Conservation (phyloP, 192 early-diverging fungal species). For the Podochytrium sp. region DNA sequence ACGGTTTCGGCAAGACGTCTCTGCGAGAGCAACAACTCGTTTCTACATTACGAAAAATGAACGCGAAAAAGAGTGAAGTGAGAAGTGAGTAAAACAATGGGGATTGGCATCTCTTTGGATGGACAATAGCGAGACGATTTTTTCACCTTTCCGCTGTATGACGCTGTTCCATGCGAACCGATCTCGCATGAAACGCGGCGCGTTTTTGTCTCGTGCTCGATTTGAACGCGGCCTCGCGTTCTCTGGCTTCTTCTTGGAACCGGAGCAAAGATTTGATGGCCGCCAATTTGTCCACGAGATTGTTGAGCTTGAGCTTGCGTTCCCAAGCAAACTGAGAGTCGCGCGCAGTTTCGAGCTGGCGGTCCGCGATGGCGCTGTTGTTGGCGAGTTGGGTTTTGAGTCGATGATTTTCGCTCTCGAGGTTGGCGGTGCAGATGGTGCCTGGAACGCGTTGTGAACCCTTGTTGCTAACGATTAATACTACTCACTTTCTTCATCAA, state of each 20-base stretch:
- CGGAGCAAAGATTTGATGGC: constrained; percentile 20
- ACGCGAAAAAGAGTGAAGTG: too few species aligned
- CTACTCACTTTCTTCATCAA: constrained; percentile 38
- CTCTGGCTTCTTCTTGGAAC: constrained; percentile 25
- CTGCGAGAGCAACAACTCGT: constrained; percentile 26
- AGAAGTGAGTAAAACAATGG: too few species aligned
- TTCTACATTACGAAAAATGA: too few species aligned
- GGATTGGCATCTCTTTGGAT: too few species aligned
- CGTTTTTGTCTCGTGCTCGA: constrained; percentile 19
- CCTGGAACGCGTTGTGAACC: too few species aligned
- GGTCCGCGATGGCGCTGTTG: not conserved
- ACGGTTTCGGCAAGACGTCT: constrained; percentile 12
- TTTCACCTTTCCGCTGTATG: constrained; percentile 32
- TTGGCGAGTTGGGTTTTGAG: constrained; percentile 19
- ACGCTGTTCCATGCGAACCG: constrained; percentile 16
- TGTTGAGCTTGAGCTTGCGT: constrained; percentile 23
- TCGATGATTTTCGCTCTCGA: not conserved
- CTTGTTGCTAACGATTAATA: too few species aligned
- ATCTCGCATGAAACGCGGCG: constrained; percentile 22
- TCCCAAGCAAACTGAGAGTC: not conserved
- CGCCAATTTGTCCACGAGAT: constrained; percentile 27
- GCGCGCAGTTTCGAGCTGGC: constrained; percentile 4
- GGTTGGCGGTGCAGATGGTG: constrained; percentile 14
- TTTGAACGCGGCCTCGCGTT: constrained; percentile 23
- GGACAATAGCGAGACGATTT: too few species aligned